Evolutionary conservation across 352 stramenopile species (phyloP), one percentile per base, ranked within the genome.

Genomic region (Phytopythium oedochilum): DNA sequence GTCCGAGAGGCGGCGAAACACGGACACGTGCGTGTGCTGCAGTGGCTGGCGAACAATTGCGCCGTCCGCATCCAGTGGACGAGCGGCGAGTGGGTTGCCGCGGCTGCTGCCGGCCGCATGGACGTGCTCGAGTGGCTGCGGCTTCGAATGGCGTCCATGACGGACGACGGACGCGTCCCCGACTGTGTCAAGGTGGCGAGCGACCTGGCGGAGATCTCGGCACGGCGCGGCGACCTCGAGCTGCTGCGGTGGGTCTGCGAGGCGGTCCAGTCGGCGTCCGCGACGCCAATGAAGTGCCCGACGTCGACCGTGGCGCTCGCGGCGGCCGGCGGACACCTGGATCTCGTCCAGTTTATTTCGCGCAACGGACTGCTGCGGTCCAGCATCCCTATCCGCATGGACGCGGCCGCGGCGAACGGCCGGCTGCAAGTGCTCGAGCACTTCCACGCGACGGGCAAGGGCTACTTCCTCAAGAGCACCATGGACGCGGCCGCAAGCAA

Each of bases 1-100:
- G 36, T 39, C 12, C 12, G 53, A 10, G 44, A 39, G 6, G 68
- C 68, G 0, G 68, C 65, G 15, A 36, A 22, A n/a, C 23, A 46
- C 12, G 69, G 65, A 14, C 57, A 70, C 35, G 18, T 72, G 14
- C 48, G 66, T 18, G 60, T 74, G 25, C 28, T 74, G 36, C 29
- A 66, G 48, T 74, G 60, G 57, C 53, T 78, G 14, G 49, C 50
- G 9, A 20, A 48, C 31, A 50, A 57, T 22, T 47, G 48, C 43
- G 23, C 38, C 12, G 26, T n/a, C n/a, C 38, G 47, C 12, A 53
- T 55, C 31, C 32, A 26, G 25, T 59, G 51, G 22, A 47, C 15
- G 25, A 57, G 61, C 26, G 55, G 60, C 17, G 55, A 48, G 22
- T 63, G 36, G 46, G 12, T 67, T 22, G 55, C 60, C n/a, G 34